These are phyloP conservation scores for Boletus rubropictus DNA, from an alignment of 768 basidiomycete species.

Conservation along the genomic window DNA sequence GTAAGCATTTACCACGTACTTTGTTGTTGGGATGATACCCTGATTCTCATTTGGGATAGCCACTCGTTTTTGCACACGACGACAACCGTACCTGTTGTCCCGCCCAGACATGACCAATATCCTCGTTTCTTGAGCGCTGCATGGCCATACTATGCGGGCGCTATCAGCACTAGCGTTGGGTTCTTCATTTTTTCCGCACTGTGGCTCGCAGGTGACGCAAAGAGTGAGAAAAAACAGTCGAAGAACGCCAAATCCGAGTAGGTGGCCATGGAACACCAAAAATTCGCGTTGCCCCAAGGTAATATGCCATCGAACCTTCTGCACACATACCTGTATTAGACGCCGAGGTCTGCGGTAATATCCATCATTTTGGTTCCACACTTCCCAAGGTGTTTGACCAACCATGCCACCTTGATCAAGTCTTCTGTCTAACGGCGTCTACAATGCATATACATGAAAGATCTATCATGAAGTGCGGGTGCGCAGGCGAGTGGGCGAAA, in stretches of 20 bases:
- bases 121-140: slow-evolving; percentile 93
- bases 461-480: slow-evolving; percentile 11
- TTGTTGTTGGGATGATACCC: neutral
- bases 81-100: slow-evolving; percentile 81
- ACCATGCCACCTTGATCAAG: slow-evolving; percentile 1
- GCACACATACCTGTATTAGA: slow-evolving; percentile 23
- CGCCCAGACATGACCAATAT: slow-evolving; percentile 91
- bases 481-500: neutral
- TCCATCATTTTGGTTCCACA: slow-evolving; percentile 1
- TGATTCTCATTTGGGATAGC: slow-evolving; percentile 33
- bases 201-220: slow-evolving; percentile 83
- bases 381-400: neutral
- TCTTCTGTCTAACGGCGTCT: slow-evolving; percentile 15
- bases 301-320: slow-evolving; percentile 3
- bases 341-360: slow-evolving; percentile 1
- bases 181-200: slow-evolving; percentile 83
- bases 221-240: slow-evolving; percentile 48
- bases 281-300: slow-evolving; percentile 6
- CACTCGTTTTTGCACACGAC: slow-evolving; percentile 69
- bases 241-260: slow-evolving; percentile 33
- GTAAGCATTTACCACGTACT: slow-evolving; percentile 36
- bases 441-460: slow-evolving; percentile 25
- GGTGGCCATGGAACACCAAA: slow-evolving; percentile 2
- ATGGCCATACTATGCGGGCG: slow-evolving; percentile 92
- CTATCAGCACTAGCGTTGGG: slow-evolving; percentile 79